phyloP scores from a whole-genome alignment of 2,329 filamentous ascomycete genomes.

The Coleophoma eucalyptorum region DNA sequence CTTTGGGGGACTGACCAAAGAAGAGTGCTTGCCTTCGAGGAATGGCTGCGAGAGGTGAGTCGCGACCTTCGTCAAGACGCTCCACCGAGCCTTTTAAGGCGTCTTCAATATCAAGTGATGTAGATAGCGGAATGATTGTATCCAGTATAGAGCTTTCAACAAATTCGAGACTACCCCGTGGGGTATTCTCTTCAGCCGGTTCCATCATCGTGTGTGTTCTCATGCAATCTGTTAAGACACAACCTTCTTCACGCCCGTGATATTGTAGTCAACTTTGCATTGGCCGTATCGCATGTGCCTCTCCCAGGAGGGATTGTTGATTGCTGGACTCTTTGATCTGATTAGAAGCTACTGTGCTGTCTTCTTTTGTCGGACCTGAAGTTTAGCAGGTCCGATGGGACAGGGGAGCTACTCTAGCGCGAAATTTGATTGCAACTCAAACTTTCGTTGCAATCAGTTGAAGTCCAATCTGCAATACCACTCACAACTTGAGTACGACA shows the following conservation, averaged over 20 bases:
- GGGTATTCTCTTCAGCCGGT: constrained; percentile 26
- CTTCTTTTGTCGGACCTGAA: background rate
- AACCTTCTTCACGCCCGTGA: no score
- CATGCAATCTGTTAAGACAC: no score
- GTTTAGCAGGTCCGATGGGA: background rate
- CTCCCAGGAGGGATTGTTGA: no score
- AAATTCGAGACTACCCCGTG: constrained; percentile 39
- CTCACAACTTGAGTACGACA: background rate
- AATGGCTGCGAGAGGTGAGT: constrained; percentile 48
- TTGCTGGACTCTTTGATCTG: no score
- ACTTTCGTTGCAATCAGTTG: background rate
- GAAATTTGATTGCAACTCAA: no score
- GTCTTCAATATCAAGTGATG: constrained; percentile 50
- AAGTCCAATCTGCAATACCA: background rate
- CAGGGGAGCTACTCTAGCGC: background rate
- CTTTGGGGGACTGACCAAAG: constrained; percentile 56
- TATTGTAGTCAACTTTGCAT: no score
- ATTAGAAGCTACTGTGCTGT: no score
- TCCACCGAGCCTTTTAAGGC: constrained; percentile 40
- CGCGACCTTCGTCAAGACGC: constrained; percentile 28
- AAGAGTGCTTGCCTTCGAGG: constrained; percentile 62
- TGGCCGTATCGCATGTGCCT: no score
- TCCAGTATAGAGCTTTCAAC: constrained; percentile 55
- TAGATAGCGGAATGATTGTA: constrained; percentile 56
- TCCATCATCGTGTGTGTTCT: constrained; percentile 19